Conservation (phyloP, 495 filamentous ascomycete genomes). For the Penicillium tannophilum region DNA sequence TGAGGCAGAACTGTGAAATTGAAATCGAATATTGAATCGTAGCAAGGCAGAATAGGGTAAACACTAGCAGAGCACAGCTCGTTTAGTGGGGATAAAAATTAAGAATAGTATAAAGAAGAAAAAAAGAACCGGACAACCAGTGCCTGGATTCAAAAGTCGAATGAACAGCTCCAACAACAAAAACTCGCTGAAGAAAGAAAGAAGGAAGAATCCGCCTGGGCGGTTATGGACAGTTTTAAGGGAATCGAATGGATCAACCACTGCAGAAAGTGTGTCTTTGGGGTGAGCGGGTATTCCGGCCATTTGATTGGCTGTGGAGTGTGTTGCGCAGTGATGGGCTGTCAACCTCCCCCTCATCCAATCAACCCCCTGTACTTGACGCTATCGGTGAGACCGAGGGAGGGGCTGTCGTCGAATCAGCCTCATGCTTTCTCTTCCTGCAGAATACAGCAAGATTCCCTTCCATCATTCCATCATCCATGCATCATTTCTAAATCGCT, state of each 20-base stretch:
- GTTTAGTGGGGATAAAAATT: constrained; percentile 29
- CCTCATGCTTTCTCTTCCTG: not conserved
- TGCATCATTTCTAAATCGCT: no score
- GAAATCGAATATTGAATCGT: constrained; percentile 34
- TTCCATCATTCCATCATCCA: not conserved
- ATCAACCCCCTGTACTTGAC: constrained; percentile 14
- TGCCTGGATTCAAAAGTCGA: constrained; percentile 54
- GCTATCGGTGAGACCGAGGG: constrained; percentile 11
- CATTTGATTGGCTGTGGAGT: constrained; percentile 20
- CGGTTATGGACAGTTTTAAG: constrained; percentile 42
- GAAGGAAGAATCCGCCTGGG: constrained; percentile 43
- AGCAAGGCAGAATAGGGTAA: constrained; percentile 28
- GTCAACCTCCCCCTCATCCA: constrained; percentile 7
- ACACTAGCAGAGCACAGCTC: constrained; percentile 52
- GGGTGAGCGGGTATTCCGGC: constrained; percentile 27
- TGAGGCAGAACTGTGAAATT: constrained; percentile 22
- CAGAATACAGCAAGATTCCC: not conserved
- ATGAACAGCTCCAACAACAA: constrained; percentile 65
- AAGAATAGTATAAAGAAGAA: constrained; percentile 37
- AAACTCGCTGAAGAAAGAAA: constrained; percentile 75
- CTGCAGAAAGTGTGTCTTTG: constrained; percentile 13
- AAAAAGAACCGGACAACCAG: constrained; percentile 51
- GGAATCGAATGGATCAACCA: constrained; percentile 17
- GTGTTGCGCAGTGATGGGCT: constrained; percentile 22
- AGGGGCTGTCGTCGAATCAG: constrained; percentile 12